Evolutionary conservation across 169 alveolate genomes (phyloP).

Genomic region (Perkinsus marinus): DNA sequence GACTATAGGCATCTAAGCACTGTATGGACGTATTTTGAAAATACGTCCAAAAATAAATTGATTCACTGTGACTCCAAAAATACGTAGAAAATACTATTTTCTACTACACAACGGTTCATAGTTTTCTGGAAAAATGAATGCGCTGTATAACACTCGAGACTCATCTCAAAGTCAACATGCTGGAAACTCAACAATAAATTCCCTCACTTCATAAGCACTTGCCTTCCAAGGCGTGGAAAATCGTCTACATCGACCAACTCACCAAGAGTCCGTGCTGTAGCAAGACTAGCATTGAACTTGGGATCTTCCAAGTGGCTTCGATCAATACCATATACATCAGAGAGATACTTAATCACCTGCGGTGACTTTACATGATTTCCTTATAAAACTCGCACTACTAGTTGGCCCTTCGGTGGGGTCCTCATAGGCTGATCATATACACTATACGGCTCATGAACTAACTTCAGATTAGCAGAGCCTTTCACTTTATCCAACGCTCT

Average conservation of each 20-base stretch:
- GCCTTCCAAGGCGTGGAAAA: not conserved
- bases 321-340: not conserved
- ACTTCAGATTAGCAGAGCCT: not conserved
- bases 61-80: no score
- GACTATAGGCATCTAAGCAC: no score
- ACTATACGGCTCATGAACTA: not conserved
- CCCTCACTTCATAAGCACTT: not conserved
- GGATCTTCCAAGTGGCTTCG: not conserved
- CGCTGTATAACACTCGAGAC: no score
- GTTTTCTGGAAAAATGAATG: no score
- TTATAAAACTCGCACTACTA: not conserved
- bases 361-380: not conserved
- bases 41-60: no score
- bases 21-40: no score
- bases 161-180: no score
- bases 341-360: not conserved
- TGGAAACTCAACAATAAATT: not conserved
- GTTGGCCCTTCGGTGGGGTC: not conserved
- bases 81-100: no score
- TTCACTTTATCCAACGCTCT: not conserved
- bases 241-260: not conserved
- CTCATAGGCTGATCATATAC: not conserved
- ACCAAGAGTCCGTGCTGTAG: not conserved
- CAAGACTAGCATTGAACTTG: not conserved
- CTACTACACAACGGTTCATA: no score